Percentiles rank a stretch among this genome's conserved stretches.
Evolutionary conservation across 306 rosid genomes (phyloP).

Genomic region (Gastrolobium villosum): DNA sequence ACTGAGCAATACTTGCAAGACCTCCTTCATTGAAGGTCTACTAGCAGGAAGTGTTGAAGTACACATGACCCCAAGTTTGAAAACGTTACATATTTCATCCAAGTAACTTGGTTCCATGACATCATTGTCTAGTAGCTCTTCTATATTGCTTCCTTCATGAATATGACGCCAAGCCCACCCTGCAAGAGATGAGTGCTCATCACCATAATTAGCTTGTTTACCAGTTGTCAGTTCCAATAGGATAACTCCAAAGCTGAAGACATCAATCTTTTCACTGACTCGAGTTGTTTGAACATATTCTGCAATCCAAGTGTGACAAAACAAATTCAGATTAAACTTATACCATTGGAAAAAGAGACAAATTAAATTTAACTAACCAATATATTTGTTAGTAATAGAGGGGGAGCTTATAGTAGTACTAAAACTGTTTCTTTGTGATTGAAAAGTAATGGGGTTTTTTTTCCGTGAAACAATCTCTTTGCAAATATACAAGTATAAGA

Average conservation of each 20-base stretch:
- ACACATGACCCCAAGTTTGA: conserved; percentile 53
- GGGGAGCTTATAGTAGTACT: too few species aligned
- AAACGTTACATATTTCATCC: conserved; percentile 47
- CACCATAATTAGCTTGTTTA: conserved; percentile 51
- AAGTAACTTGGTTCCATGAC: conserved; percentile 38
- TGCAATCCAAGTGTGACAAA: conserved; percentile 37
- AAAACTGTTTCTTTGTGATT: too few species aligned
- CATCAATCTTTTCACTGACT: conserved; percentile 71
- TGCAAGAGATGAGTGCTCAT: conserved; percentile 49
- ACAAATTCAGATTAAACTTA: neutral
- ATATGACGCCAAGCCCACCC: conserved; percentile 53
- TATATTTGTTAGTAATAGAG: conserved; percentile 34
- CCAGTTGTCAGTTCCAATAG: conserved; percentile 56
- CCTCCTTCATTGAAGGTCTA: conserved; percentile 56
- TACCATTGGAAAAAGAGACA: neutral
- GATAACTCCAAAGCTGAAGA: conserved; percentile 80
- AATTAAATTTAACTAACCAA: neutral
- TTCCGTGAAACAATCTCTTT: too few species aligned
- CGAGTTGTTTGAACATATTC: conserved; percentile 51
- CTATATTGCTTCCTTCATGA: conserved; percentile 46
- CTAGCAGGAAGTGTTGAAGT: conserved; percentile 49
- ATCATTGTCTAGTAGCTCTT: conserved; percentile 48
- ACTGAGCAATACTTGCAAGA: conserved; percentile 33
- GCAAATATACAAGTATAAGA: too few species aligned
- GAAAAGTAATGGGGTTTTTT: too few species aligned